Evolutionary conservation across 257 asterid genomes (phyloP), one percentile per base, ranked within the genome.

Genomic region (Solanum pimpinellifolium): DNA sequence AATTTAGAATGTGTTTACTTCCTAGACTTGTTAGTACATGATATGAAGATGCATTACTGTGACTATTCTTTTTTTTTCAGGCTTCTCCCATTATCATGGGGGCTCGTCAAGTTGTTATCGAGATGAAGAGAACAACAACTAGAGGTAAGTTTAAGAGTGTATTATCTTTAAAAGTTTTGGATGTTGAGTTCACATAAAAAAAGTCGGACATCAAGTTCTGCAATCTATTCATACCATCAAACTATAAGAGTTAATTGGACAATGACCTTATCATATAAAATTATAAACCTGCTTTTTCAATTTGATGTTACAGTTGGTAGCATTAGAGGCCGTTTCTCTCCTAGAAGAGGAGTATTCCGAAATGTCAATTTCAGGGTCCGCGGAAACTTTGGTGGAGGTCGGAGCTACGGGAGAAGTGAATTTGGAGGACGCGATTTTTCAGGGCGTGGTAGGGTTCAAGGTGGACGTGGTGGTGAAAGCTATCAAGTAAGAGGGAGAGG

Each of bases 71-170:
- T 68, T 66, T 68, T 42, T 27, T 78, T 78, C 88, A 96, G 98
- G 96, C 98, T 83, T 95, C 99, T 77, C 98, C 98, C 7, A 31
- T 93, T n/a, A 88, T 86, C 83, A 91, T 95, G 39, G 96, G 93
- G 13, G 92, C 91, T 83, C 94, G 92, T 84, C 95, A 88, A 90
- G 97, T 93, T 77, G 90, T 87, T 23, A 94, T 95, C 77, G 98
- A 96, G 93, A 93, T 91, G 87, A 96, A 96, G 92, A 95, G 97
- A 89, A 92, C 99, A 59, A 93, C 94, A 33, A 90, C 96, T 84
- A 91, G 98, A 94, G 95, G 99, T 92, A 83, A 91, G 92, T 88
- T 33, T 8, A 21, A 70, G 12, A 49, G 3, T 35, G 49, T 49
- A 47, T 20, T 16, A 6, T 39, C 35, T 18, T 13, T 35, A 60